Percentiles rank a stretch among this genome's conserved stretches.
phyloP scores from a whole-genome alignment of 768 basidiomycete genomes.

The Tricholoma terreum region DNA sequence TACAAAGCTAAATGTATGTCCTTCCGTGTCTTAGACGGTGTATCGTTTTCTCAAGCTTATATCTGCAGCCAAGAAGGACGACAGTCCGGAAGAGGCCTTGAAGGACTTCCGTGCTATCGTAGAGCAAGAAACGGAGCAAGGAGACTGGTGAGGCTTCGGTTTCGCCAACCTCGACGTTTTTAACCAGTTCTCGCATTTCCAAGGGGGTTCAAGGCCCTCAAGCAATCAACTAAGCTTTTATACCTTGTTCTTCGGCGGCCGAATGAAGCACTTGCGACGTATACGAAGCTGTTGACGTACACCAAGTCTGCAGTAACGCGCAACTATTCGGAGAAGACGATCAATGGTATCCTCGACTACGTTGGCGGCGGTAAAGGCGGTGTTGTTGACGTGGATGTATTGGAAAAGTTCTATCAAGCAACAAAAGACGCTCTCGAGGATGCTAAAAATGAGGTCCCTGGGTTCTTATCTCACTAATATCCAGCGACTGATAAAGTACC shows the following conservation, averaged over 20 bases:
- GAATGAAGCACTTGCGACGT: conserved; percentile 80
- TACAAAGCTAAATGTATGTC: conserved; percentile 91
- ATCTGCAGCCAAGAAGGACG: conserved; percentile 81
- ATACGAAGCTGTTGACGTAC: conserved; percentile 83
- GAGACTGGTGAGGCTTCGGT: conserved; percentile 72
- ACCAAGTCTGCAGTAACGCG: conserved; percentile 95
- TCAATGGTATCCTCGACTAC: conserved; percentile 97
- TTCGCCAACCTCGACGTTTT: not conserved
- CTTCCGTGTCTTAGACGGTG: not conserved
- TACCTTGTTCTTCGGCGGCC: conserved; percentile 79
- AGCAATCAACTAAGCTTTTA: conserved; percentile 93
- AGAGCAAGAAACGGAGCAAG: conserved; percentile 86
- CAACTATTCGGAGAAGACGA: conserved; percentile 97
- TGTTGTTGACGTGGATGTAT: conserved; percentile 73
- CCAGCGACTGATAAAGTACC: conserved; percentile 3
- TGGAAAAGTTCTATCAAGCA: conserved; percentile 94
- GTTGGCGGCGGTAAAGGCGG: conserved; percentile 89
- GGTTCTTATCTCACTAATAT: not conserved
- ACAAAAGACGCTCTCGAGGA: conserved; percentile 89
- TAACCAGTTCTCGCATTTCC: conserved; percentile 5
- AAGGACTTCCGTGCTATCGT: conserved; percentile 89
- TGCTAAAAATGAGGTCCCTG: conserved; percentile 88
- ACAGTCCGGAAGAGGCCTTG: conserved; percentile 87
- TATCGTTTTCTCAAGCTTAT: conserved; percentile 7
- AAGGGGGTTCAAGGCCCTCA: conserved; percentile 99